Base-by-base conservation (phyloP, 768 basidiomycete genomes). In the Mycena vitilis region DNA sequence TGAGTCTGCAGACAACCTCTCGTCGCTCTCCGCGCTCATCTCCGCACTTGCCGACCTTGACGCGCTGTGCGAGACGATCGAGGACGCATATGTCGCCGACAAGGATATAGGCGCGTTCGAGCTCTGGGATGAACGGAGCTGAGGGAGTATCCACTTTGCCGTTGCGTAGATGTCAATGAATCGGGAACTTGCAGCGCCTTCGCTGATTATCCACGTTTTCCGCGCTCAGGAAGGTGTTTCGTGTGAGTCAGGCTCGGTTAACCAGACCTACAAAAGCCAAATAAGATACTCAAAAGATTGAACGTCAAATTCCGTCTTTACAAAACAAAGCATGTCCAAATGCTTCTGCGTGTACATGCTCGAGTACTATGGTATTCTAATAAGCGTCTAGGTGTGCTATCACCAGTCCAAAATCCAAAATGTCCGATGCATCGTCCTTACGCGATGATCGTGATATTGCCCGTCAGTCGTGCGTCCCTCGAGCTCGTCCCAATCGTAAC, bases 31-130 rank as follows among this genome's bases (percentile, higher is more conserved):
- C 30, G 30, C 30, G 30, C 30, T 98, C 37, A 82, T 95, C 55
- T 84, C 85, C 37, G 95, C 95, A 0, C 85, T 98, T 44, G 80
- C 83, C 16, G 88, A 95, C 77, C 86, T 98, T 40, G 94, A 96
- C 69, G 84, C 88, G 54, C 84, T 96, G 2, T 94, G 91, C 73
- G 30, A 30, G 30, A 30, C 30, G 30, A 30, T 30, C 30, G 90
- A 93, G 66, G 88, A 89, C 16, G 83, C 82, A 40, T 98, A 96
- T 73, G 80, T 83, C 11, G 77, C 76, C 3, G 92, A 91, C 74
- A 79, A 95, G 30, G 76, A 79, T 66, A 76, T 78, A 34, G 88
- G 84, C 53, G 75, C 80, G 25, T 91, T 85, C 69, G 90, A 92
- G 73, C 81, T 81, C 20, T 95, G 92, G 91, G 84, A 87, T 56